phyloP scores from a whole-genome alignment of 2,329 filamentous ascomycete genomes.

The Alternaria angustiovoidea region DNA sequence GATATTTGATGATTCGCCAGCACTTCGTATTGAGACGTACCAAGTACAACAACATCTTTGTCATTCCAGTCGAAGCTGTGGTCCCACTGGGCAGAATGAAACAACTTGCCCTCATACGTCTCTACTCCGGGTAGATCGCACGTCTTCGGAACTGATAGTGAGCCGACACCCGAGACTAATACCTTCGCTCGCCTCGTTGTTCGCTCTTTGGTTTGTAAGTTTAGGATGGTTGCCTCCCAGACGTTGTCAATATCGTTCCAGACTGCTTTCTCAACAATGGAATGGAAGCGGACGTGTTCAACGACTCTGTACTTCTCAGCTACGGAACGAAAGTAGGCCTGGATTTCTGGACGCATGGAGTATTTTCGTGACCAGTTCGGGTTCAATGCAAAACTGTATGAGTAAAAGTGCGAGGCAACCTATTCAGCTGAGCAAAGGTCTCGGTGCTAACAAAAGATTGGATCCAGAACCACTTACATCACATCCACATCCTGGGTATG shows the following conservation, averaged over 20 bases:
- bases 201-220: conserved; percentile 33
- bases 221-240: conserved; percentile 47
- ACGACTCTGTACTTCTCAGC: conserved; percentile 45
- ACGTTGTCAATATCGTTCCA: conserved; percentile 56
- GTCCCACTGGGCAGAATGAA: conserved; percentile 53
- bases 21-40: conserved; percentile 13
- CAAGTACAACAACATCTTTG: conserved; percentile 44
- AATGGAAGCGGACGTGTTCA: conserved; percentile 56
- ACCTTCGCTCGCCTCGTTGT: conserved; percentile 34
- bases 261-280: conserved; percentile 52
- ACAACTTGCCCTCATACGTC: conserved; percentile 52
- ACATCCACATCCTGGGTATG: conserved; percentile 47
- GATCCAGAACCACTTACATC: conserved; percentile 23
- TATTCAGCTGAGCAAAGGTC: conserved; percentile 9
- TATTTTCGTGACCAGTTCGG: conserved; percentile 68
- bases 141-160: conserved; percentile 42
- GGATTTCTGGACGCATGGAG: conserved; percentile 63
- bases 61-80: conserved; percentile 59
- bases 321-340: conserved; percentile 59
- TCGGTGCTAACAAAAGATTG: background rate
- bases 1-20: too few species aligned
- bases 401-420: conserved; percentile 64
- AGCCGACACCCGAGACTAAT: conserved; percentile 39
- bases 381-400: conserved; percentile 68
- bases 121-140: conserved; percentile 56